A percentile compares a stretch with the other conserved stretches of the same genome.
Conservation (phyloP, 2,329 filamentous ascomycete species). For the Aphanocladium album region DNA sequence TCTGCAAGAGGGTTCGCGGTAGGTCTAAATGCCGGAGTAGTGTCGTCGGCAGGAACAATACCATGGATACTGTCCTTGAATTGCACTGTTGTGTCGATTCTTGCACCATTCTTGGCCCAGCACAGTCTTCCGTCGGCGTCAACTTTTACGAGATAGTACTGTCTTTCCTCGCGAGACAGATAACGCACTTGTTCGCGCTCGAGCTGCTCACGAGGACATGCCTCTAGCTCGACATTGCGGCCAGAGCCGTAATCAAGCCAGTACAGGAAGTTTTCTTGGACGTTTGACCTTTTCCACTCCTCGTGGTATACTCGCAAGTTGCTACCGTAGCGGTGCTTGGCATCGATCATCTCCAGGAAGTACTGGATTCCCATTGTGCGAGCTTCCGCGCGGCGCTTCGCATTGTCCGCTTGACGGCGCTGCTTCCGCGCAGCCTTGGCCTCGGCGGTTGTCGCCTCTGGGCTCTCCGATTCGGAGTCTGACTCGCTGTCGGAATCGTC, state of each 20-base stretch:
- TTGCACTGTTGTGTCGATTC: conserved; percentile 69
- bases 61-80: conserved; percentile 78
- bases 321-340: conserved; percentile 81
- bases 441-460: conserved; percentile 30
- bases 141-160: conserved; percentile 74
- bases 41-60: conserved; percentile 58
- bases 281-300: conserved; percentile 73
- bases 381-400: conserved; percentile 58
- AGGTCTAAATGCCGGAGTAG: conserved; percentile 48
- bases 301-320: conserved; percentile 78
- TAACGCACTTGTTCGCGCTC: conserved; percentile 80
- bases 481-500: conserved; percentile 50
- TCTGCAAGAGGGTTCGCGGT: conserved; percentile 15
- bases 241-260: conserved; percentile 86
- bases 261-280: conserved; percentile 86
- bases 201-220: conserved; percentile 67
- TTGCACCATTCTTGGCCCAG: conserved; percentile 77
- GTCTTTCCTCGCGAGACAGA: conserved; percentile 73
- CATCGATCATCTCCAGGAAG: conserved; percentile 78
- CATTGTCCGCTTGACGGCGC: conserved; percentile 44
- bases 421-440: conserved; percentile 34
- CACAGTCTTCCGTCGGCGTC: conserved; percentile 70
- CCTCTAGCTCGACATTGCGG: conserved; percentile 60
- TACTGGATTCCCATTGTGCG: conserved; percentile 83
- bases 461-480: conserved; percentile 30